These are phyloP conservation scores for Colletotrichum camelliae DNA, from an alignment of 2,329 filamentous ascomycete species.

Conservation along the genomic window DNA sequence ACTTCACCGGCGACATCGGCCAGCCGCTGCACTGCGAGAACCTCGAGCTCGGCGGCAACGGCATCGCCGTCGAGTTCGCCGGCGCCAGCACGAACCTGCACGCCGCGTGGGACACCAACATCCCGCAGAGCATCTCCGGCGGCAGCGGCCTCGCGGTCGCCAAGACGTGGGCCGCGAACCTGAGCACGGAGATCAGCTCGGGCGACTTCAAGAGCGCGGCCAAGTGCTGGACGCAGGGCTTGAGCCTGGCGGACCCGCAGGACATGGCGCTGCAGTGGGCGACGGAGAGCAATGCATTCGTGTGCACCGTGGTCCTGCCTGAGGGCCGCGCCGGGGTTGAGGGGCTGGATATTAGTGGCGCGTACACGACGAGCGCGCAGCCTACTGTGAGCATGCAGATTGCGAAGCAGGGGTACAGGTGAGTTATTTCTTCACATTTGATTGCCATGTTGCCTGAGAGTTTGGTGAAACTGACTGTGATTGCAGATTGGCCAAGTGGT, in stretches of 20 bases:
- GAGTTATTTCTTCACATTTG: neutral
- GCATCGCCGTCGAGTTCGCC: conserved; percentile 57
- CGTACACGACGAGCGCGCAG: conserved; percentile 43
- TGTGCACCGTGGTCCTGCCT: conserved; percentile 48
- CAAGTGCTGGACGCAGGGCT: conserved; percentile 38
- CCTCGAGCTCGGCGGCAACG: conserved; percentile 23
- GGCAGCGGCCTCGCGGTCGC: conserved; percentile 39
- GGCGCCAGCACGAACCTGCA: conserved; percentile 62
- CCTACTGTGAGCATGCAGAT: conserved; percentile 48
- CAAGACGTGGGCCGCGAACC: conserved; percentile 41
- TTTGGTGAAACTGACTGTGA: neutral
- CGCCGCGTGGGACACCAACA: conserved; percentile 64
- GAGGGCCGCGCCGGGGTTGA: conserved; percentile 42
- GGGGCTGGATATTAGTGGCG: conserved; percentile 41
- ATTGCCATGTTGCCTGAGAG: too few species aligned
- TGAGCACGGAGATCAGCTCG: conserved; percentile 39
- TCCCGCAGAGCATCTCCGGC: conserved; percentile 51
- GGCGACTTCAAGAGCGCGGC: conserved; percentile 40
- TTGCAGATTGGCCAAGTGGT: conserved; percentile 9
- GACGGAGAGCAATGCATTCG: conserved; percentile 44
- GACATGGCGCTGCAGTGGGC: conserved; percentile 43
- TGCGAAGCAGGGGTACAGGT: conserved; percentile 46
- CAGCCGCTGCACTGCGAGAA: conserved; percentile 25
- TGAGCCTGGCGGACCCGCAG: conserved; percentile 35
- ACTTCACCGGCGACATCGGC: conserved; percentile 22